A percentile compares a stretch with the other conserved stretches of the same genome.
These are phyloP conservation scores for Sclerotinia trifoliorum DNA, from an alignment of 2,329 filamentous ascomycete species.

Conservation along the genomic window DNA sequence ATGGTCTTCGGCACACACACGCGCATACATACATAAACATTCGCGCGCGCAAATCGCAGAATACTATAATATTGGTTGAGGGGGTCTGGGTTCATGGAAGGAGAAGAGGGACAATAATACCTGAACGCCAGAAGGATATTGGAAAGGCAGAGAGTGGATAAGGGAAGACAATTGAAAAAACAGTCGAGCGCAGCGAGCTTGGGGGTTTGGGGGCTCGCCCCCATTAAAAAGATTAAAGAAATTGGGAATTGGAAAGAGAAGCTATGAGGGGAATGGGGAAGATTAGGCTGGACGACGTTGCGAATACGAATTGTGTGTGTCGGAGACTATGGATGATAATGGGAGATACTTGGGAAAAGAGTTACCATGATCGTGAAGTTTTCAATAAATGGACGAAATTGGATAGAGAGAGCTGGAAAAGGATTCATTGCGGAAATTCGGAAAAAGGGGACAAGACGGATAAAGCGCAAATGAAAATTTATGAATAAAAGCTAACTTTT, in stretches of 20 bases:
- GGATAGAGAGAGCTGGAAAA: neutral
- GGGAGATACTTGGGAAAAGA: rapidly evolving
- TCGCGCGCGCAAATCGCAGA: conserved; percentile 36
- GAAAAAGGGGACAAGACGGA: too few relatives aligned
- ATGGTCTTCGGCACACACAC: conserved; percentile 53
- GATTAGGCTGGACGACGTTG: neutral
- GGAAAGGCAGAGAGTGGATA: neutral
- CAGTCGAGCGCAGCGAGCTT: conserved; percentile 8
- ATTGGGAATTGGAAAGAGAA: neutral
- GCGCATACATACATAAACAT: conserved; percentile 69
- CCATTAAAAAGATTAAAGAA: neutral
- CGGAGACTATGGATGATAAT: neutral
- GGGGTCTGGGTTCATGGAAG: too few relatives aligned
- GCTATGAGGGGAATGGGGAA: neutral
- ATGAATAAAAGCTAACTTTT: conserved; percentile 1
- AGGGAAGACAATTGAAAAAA: neutral
- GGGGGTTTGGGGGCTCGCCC: conserved; percentile 15
- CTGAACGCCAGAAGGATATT: neutral
- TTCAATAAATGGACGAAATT: neutral
- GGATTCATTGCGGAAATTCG: neutral
- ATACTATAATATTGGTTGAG: neutral
- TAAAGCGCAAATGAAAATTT: neutral
- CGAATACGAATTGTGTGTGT: neutral
- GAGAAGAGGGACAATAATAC: too few relatives aligned
- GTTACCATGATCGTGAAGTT: neutral